Evolutionary conservation across 1,284 basidiomycete species (phyloP).

Genomic region (Lignosus rhinocerotis): DNA sequence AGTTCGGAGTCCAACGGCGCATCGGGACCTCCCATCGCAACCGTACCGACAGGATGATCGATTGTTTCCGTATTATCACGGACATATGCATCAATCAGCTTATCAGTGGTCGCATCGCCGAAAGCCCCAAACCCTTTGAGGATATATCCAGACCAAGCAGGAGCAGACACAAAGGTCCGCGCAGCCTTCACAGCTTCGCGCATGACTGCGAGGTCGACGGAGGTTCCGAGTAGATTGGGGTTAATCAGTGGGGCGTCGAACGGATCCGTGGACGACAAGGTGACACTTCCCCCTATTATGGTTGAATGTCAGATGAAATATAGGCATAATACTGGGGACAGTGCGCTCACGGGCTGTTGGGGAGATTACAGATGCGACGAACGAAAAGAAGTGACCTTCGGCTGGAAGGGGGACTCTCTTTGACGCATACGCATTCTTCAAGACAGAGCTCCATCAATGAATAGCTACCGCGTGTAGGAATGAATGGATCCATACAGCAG

Average conservation of each 20-base stretch:
- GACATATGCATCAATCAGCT: slow-evolving; percentile 18
- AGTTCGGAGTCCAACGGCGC: slow-evolving; percentile 57
- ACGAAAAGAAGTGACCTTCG: slow-evolving; percentile 34
- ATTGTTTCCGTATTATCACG: slow-evolving; percentile 18
- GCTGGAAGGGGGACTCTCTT: slow-evolving; percentile 17
- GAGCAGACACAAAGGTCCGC: slow-evolving; percentile 15
- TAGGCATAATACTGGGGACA: neutral
- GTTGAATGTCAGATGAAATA: too few relatives aligned
- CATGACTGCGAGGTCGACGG: slow-evolving; percentile 20
- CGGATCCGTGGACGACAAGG: slow-evolving; percentile 24
- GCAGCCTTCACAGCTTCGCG: slow-evolving; percentile 18
- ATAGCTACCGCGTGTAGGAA: neutral
- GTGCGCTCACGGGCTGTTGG: slow-evolving; percentile 37
- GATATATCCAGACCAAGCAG: slow-evolving; percentile 21
- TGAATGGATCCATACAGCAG: neutral
- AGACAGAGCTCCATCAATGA: neutral
- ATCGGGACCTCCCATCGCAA: slow-evolving; percentile 22
- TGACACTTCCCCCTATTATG: slow-evolving; percentile 25
- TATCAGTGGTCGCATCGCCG: slow-evolving; percentile 23
- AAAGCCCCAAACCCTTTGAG: slow-evolving; percentile 16
- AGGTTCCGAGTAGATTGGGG: slow-evolving; percentile 19
- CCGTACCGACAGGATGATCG: slow-evolving; percentile 27
- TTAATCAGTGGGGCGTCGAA: slow-evolving; percentile 28
- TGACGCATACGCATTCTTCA: slow-evolving; percentile 13
- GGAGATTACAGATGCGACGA: slow-evolving; percentile 32